Evolutionary conservation across 2,329 filamentous ascomycete species (phyloP).

Genomic region (Periconia digitata): DNA sequence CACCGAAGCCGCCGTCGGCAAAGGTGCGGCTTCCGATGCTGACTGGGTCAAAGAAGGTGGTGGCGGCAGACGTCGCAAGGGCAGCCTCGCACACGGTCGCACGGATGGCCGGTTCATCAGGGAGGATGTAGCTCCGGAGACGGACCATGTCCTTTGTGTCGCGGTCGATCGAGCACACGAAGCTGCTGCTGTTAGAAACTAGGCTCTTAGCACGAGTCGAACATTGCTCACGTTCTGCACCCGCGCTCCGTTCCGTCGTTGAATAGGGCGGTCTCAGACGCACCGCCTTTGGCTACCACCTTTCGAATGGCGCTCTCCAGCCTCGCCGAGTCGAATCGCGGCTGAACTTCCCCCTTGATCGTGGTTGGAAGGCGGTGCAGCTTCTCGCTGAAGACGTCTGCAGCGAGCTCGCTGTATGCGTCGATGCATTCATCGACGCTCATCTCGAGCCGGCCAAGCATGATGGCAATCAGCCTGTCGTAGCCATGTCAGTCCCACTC

Average conservation of each 20-base stretch:
- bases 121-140: conserved; percentile 33
- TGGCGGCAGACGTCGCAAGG: conserved; percentile 33
- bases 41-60: conserved; percentile 39
- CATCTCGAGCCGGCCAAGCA: conserved; percentile 20
- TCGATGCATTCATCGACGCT: conserved; percentile 14
- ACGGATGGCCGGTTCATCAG: conserved; percentile 3
- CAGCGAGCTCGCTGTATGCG: conserved; percentile 11
- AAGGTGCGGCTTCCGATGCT: conserved; percentile 39
- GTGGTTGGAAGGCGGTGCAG: conserved; percentile 3
- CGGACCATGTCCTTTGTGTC: conserved; percentile 48
- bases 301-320: conserved; percentile 14
- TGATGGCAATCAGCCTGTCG: conserved; percentile 15
- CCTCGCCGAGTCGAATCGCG: conserved; percentile 13
- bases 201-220: neutral
- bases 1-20: conserved; percentile 42
- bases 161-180: conserved; percentile 42
- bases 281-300: neutral
- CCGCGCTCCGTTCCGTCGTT: neutral
- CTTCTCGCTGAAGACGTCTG: conserved; percentile 7
- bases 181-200: conserved; percentile 17
- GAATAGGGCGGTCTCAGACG: neutral
- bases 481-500: neutral
- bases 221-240: neutral
- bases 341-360: conserved; percentile 11
- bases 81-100: conserved; percentile 13